A percentile compares a stretch with the other conserved stretches of the same genome.
Evolutionary conservation across 169 alveolate species (phyloP).

Genomic region (Condylostoma magnum): DNA sequence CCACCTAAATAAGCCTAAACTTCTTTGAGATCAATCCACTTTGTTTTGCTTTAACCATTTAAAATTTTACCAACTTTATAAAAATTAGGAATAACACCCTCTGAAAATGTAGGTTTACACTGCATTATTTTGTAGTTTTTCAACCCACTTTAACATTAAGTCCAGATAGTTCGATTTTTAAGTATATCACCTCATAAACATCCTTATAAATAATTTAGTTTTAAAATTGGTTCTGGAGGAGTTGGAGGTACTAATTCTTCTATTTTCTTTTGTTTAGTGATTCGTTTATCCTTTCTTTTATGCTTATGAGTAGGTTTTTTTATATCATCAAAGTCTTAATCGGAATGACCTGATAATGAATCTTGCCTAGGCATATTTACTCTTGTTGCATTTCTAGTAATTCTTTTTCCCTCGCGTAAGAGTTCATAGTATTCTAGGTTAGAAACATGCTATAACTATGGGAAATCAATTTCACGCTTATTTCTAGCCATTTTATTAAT

Average conservation of each 20-base stretch:
- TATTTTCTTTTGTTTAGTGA: background rate
- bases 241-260: conserved; percentile 20
- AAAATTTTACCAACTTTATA: conserved; percentile 11
- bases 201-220: conserved; percentile 11
- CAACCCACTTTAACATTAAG: background rate
- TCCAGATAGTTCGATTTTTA: background rate
- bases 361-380: background rate
- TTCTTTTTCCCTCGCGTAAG: background rate
- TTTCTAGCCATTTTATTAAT: conserved; percentile 15
- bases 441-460: conserved; percentile 1
- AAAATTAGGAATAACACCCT: conserved; percentile 7
- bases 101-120: background rate
- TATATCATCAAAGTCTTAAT: background rate
- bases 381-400: conserved; percentile 20
- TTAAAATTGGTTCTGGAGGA: conserved; percentile 22
- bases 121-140: background rate
- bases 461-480: conserved; percentile 14
- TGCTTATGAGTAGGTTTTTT: background rate
- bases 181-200: conserved; percentile 12
- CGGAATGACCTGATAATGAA: background rate
- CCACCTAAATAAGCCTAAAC: conserved; percentile 4
- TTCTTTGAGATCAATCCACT: conserved; percentile 13
- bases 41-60: too few relatives aligned
- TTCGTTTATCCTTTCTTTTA: background rate
- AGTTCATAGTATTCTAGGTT: conserved; percentile 10